A percentile compares a stretch with the other conserved stretches of the same genome.
phyloP scores from a whole-genome alignment of 768 basidiomycete species.

The Roridomyces roridus region DNA sequence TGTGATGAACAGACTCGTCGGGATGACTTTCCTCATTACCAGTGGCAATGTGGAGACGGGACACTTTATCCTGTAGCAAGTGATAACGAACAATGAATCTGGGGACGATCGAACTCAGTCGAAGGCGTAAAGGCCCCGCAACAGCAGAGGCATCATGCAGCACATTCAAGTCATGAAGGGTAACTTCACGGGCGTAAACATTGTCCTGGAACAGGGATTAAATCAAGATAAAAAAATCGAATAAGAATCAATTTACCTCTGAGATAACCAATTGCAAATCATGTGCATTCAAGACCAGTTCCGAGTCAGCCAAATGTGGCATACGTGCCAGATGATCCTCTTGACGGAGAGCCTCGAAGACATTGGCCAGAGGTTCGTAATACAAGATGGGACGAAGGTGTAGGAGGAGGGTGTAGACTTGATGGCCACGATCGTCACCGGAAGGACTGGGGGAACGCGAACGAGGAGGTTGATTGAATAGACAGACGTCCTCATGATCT shows the following conservation, averaged over 20 bases:
- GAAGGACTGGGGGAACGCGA: constrained; percentile 33
- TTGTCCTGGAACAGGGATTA: constrained; percentile 58
- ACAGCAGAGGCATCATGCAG: constrained; percentile 71
- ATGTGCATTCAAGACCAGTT: constrained; percentile 73
- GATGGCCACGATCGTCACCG: constrained; percentile 25
- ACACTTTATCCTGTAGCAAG: constrained; percentile 62
- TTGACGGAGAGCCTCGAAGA: constrained; percentile 76
- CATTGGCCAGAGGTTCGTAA: constrained; percentile 73
- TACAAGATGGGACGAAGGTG: constrained; percentile 72
- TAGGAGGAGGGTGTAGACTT: constrained; percentile 54
- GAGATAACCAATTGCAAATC: constrained; percentile 68
- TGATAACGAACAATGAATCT: constrained; percentile 75
- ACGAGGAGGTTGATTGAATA: constrained; percentile 61
- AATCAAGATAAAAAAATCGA: not conserved
- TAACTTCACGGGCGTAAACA: constrained; percentile 68
- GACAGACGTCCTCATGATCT: constrained; percentile 46
- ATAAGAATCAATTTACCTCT: constrained; percentile 54
- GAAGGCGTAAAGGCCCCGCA: constrained; percentile 67
- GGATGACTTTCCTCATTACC: constrained; percentile 11
- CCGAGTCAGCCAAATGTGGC: constrained; percentile 58
- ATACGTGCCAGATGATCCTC: constrained; percentile 58
- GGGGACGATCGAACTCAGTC: constrained; percentile 52
- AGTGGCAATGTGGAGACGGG: constrained; percentile 31
- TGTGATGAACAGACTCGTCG: constrained; percentile 13
- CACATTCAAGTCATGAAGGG: constrained; percentile 74